Evolutionary conservation across 1,284 basidiomycete genomes (phyloP), one percentile per base, ranked within the genome.

Genomic region (Anthracocystis setariae): DNA sequence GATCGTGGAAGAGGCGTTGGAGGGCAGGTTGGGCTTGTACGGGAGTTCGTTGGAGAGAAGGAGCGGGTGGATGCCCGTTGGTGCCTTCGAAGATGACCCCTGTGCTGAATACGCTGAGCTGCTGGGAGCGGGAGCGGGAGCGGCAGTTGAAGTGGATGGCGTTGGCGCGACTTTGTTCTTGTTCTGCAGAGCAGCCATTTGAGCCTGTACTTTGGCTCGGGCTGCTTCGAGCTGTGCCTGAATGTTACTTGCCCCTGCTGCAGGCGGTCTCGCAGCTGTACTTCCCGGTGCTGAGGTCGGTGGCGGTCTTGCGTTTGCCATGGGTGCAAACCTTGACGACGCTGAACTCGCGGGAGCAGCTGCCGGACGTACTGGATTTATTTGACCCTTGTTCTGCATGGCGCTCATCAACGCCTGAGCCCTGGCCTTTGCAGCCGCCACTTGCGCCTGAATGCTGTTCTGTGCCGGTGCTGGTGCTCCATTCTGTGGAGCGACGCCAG

Each of bases 21-120:
- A n/a, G n/a, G n/a, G n/a, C n/a, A n/a, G n/a, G n/a, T n/a, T n/a
- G n/a, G n/a, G n/a, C n/a, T n/a, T n/a, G n/a, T n/a, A n/a, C n/a
- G 50, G 32, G 2, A 67, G 43, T 0, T 56, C 42, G 37, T 42
- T 52, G 37, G 68, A 68, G 2, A 78, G 49, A 3, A 80, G 60
- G 0, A 79, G 63, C 1, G 79, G 79, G 50, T 80, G 79, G 32
- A 80, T 78, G 8, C 69, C 77, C 8, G 67, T 73, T 2, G 73
- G 75, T 13, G 64, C 47, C 46, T 66, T 71, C 3, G 58, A 53
- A 4, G 43, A n/a, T 1, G 55, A n/a, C 20, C 46, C 5, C 17
- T 32, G 25, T 5, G 59, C 25, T 8, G 48, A 37, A 1, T 49
- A 32, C 44, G 23, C 44, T 45, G 29, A 37, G 23, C 12, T 46